Evolutionary conservation across 306 rosid genomes (phyloP), one percentile per base, ranked within the genome.

Genomic region (Sindora glabra): DNA sequence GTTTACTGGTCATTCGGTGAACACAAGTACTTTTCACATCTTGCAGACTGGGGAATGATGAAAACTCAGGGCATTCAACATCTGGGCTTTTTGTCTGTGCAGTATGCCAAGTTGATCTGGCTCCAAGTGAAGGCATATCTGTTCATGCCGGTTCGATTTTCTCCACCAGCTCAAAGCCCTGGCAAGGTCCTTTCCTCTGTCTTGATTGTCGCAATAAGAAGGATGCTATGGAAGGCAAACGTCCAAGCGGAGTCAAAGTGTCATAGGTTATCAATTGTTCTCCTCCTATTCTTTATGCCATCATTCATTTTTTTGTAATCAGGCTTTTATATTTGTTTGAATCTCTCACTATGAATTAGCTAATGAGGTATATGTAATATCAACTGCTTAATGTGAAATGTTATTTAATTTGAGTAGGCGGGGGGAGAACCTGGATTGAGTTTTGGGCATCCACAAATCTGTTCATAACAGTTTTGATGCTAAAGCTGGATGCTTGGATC

Each of bases 141-240:
- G 96, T 92, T 57, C 95, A 91, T 33, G 96, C 96, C 2, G 95
- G 98, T 34, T 79, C 89, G 51, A 87, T 91, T 68, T 91, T 91
- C 76, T 91, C 98, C 39, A 83, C 86, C 63, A 83, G 91, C 65
- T 73, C 96, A 23, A 91, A 83, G 77, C 98, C 98, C 22, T 91
- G 98, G 96, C 91, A 91, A 58, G 98, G 98, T 11, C 98, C 98
- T 39, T 91, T 91, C 69, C 92, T 91, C 5, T 91, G 98, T 25
- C 77, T 68, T 0, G 95, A 72, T 67, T 91, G 98, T 52, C 89
- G 98, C 13, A 59, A 91, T 45, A 87, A 91, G 83, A 91, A 91
- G 75, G 98, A 91, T 10, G 98, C 98, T 8, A 91, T 91, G 98
- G 98, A 91, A 79, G 98, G 98, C 40, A 91, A 85, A 50, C 94